Evolutionary conservation across 148 eudicot species (phyloP), one percentile per base, ranked within the genome.

Genomic region (Tetragonia tetragonoides): DNA sequence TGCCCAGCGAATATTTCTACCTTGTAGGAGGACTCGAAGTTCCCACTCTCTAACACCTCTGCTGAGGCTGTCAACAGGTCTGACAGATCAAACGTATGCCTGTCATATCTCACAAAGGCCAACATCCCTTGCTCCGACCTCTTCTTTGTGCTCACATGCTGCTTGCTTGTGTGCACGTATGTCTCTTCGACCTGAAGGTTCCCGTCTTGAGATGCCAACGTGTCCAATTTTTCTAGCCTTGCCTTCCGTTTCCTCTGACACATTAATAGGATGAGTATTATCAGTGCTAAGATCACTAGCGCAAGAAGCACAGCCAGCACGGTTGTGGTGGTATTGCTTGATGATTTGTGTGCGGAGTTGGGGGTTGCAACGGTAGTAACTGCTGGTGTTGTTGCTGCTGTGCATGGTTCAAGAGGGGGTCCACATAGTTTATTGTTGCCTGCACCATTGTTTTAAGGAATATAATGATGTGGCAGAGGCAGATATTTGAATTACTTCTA

Each of bases 1-100:
- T 87, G 85, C 34, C 90, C 89, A 3, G 85, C 84, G 81, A 81
- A 77, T 51, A 94, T 68, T 77, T 81, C 87, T 20, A 95, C 97
- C 86, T 94, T 92, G 82, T 94, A 94, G 4, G 95, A 87, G 0
- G 97, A 88, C 46, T 90, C 92, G 7, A 94, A 92, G 80, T 81
- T 87, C 20, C 98, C 97, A n/a, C 92, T 89, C 61, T 95, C 98
- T 81, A 94, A 71, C 68, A 92, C 92, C 69, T 92, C 93, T 5
- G 98, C 98, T 10, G 97, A 92, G 2, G 98, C 98, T 42, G 89
- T 94, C 63, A 94, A 79, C 79, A 94, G 74, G 78, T 90, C 92
- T 28, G 84, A 85, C 75, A 94, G 78, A 62, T 94, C 95, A 77
- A 94, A 92, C 68, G 51, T 86, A 67, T 83, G 80, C 61, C 89